Evolutionary conservation across 306 rosid species (phyloP).

Genomic region (Ceratonia siliqua): DNA sequence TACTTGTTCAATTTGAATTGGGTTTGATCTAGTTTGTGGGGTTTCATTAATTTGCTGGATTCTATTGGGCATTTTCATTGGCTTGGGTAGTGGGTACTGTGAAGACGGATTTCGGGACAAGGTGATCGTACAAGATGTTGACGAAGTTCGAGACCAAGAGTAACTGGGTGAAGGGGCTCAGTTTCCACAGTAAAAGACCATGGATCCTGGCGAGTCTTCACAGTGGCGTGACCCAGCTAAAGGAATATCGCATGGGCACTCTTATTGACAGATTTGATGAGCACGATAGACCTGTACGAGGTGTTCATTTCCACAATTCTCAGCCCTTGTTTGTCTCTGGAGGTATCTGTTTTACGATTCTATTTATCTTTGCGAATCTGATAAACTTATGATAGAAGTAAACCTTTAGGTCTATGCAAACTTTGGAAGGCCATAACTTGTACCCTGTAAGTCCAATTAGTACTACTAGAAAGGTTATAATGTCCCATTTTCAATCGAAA

Average conservation of each 20-base stretch:
- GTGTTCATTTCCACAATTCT: conserved; percentile 93
- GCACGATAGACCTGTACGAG: conserved; percentile 96
- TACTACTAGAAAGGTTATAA: no score
- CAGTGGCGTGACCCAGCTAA: conserved; percentile 97
- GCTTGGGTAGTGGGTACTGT: neutral
- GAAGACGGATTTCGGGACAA: neutral
- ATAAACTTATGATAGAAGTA: no score
- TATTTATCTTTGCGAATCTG: no score
- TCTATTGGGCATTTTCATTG: neutral
- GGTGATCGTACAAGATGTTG: conserved; percentile 60
- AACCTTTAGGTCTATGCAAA: no score
- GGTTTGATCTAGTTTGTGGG: neutral
- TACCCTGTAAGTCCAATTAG: no score
- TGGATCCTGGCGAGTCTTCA: conserved; percentile 99
- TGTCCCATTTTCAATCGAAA: no score
- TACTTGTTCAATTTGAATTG: neutral
- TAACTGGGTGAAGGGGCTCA: conserved; percentile 93
- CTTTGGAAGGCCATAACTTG: no score
- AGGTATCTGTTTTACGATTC: no score
- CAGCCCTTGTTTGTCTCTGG: conserved; percentile 96
- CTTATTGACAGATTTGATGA: conserved; percentile 90
- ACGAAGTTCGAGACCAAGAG: conserved; percentile 97
- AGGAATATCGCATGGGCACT: conserved; percentile 99
- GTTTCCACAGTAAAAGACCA: conserved; percentile 92
- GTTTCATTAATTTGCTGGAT: conserved; percentile 1